Evolutionary conservation across 495 filamentous ascomycete genomes (phyloP).

Genomic region (Lophiostoma macrostomum): DNA sequence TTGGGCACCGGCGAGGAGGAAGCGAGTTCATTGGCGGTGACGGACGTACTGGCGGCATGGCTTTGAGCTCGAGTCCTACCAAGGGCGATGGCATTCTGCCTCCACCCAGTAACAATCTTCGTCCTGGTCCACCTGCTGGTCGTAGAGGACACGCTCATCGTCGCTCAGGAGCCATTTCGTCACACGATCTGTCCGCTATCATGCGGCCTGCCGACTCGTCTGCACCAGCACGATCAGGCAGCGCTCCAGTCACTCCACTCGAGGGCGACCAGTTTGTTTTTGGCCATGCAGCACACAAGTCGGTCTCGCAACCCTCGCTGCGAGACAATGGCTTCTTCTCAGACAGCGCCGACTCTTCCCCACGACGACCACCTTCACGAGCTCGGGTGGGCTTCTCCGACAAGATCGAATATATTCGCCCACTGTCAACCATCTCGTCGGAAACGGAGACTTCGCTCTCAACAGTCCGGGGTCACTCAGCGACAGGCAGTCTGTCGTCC

Average conservation of each 20-base stretch:
- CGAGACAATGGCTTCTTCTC: conserved; percentile 12
- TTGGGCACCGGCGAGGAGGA: conserved; percentile 64
- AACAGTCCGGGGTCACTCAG: conserved; percentile 60
- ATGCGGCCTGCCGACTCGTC: conserved; percentile 55
- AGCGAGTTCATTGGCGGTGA: conserved; percentile 81
- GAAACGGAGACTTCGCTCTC: conserved; percentile 66
- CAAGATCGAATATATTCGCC: conserved; percentile 65
- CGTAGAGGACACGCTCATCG: conserved; percentile 77
- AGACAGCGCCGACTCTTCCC: conserved; percentile 33
- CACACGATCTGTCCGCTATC: conserved; percentile 73
- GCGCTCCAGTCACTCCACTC: conserved; percentile 68
- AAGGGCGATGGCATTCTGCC: conserved; percentile 58
- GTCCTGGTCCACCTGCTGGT: conserved; percentile 46
- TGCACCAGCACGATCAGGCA: conserved; percentile 51
- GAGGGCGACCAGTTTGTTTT: conserved; percentile 36
- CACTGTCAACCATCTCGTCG: conserved; percentile 68
- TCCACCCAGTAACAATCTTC: conserved; percentile 46
- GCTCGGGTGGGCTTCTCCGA: conserved; percentile 59
- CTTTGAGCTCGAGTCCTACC: conserved; percentile 60
- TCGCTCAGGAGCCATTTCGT: conserved; percentile 83
- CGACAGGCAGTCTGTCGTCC: conserved; percentile 62
- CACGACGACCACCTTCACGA: conserved; percentile 46
- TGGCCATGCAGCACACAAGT: conserved; percentile 32
- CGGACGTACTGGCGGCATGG: conserved; percentile 55
- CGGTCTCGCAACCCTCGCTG: conserved; percentile 32